Conservation (phyloP, 805 yeast species). For the Danielozyma ontarioensis region DNA sequence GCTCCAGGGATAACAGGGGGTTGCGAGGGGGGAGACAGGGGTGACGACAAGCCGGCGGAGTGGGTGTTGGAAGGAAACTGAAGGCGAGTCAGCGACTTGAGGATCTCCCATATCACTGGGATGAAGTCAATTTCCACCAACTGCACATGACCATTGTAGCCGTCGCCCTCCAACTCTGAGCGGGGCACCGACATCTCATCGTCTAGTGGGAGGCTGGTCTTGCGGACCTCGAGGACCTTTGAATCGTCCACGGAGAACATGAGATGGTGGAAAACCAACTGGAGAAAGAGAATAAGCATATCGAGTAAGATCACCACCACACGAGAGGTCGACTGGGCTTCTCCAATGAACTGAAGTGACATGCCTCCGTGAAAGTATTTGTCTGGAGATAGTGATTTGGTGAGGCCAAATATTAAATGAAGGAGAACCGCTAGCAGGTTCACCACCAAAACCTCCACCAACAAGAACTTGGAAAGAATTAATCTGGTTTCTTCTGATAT, state of each 20-base stretch:
- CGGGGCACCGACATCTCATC: background rate
- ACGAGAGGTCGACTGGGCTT: constrained; percentile 21
- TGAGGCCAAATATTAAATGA: constrained; percentile 26
- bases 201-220: too few relatives aligned
- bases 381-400: constrained; percentile 9
- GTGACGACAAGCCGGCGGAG: too few relatives aligned
- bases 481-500: constrained; percentile 21
- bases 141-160: background rate
- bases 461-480: constrained; percentile 22
- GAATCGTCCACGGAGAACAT: constrained; percentile 30
- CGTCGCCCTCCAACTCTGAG: background rate
- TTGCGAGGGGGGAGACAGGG: too few relatives aligned
- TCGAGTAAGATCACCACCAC: constrained; percentile 25
- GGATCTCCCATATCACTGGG: background rate
- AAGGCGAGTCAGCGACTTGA: background rate
- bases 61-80: background rate
- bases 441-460: constrained; percentile 16
- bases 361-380: constrained; percentile 27
- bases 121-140: background rate
- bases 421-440: constrained; percentile 18
- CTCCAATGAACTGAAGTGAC: constrained; percentile 36
- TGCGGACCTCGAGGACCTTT: too few relatives aligned
- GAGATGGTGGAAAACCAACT: constrained; percentile 27
- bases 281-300: constrained; percentile 18
- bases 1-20: too few relatives aligned